phyloP scores from a whole-genome alignment of 805 yeast genomes.

The Torulaspora franciscae region DNA sequence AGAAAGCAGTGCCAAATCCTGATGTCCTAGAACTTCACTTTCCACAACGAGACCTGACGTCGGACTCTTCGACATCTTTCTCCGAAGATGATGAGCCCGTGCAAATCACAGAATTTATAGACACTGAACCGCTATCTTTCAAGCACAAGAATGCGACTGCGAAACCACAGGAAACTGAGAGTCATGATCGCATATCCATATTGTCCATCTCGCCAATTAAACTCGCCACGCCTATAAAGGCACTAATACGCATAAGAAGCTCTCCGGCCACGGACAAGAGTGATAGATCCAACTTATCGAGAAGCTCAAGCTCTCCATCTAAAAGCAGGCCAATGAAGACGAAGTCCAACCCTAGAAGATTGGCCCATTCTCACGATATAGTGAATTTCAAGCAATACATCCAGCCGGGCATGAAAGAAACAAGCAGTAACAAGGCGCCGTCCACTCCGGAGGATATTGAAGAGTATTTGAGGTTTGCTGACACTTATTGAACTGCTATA shows the following conservation, averaged over 20 bases:
- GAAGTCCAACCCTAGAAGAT: neutral
- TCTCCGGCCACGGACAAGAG: conserved; percentile 18
- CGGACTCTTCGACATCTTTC: conserved; percentile 13
- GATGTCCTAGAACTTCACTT: neutral
- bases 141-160: neutral
- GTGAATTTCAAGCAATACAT: conserved; percentile 19
- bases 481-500: conserved; percentile 5
- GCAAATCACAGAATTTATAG: conserved; percentile 19
- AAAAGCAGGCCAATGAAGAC: conserved; percentile 6
- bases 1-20: neutral
- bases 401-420: conserved; percentile 4
- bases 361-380: conserved; percentile 20
- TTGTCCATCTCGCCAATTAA: conserved; percentile 20
- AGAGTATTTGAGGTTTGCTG: conserved; percentile 28
- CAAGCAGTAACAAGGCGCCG: conserved; percentile 3
- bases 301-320: conserved; percentile 9
- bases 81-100: conserved; percentile 26
- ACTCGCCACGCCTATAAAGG: conserved; percentile 27
- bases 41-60: neutral
- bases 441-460: conserved; percentile 24
- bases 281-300: neutral
- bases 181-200: conserved; percentile 7
- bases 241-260: conserved; percentile 21
- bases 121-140: conserved; percentile 4
- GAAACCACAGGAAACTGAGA: neutral